phyloP scores from a whole-genome alignment of 2,329 filamentous ascomycete species.

The Alternaria novae-zelandiae region DNA sequence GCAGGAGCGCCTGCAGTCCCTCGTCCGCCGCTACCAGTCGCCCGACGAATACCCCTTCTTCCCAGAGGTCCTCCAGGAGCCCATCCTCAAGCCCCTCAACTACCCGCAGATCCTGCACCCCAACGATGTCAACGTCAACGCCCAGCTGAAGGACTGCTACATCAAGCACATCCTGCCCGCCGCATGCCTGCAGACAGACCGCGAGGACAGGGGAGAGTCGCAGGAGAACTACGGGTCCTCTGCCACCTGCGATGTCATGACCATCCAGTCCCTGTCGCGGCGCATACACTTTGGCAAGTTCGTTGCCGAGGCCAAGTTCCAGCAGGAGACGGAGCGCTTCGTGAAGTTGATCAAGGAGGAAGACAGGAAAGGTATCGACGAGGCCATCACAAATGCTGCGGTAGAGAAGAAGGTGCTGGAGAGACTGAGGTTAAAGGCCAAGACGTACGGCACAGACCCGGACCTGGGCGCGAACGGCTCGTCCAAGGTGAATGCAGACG shows the following conservation, averaged over 20 bases:
- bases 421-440: conserved; percentile 83
- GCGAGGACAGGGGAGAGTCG: conserved; percentile 79
- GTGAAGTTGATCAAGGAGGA: conserved; percentile 80
- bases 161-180: conserved; percentile 80
- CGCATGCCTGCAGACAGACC: conserved; percentile 79
- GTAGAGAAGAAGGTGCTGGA: conserved; percentile 94
- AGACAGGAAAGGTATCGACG: conserved; percentile 82
- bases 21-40: conserved; percentile 91
- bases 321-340: conserved; percentile 79
- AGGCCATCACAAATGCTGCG: conserved; percentile 85
- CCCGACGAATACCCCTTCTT: conserved; percentile 99
- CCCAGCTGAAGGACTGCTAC: conserved; percentile 85
- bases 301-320: conserved; percentile 95
- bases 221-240: conserved; percentile 96
- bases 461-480: conserved; percentile 64
- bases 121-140: conserved; percentile 91
- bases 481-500: conserved; percentile 89
- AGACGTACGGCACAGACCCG: conserved; percentile 92
- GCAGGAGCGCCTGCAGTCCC: conserved; percentile 88
- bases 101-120: conserved; percentile 88
- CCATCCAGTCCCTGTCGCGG: conserved; percentile 86
- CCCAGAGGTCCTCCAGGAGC: conserved; percentile 75
- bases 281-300: conserved; percentile 99
- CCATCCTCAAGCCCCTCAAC: conserved; percentile 84
- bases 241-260: conserved; percentile 88